Base-by-base conservation (phyloP, 106 monocot genomes). In the Phalaenopsis aphrodite region DNA sequence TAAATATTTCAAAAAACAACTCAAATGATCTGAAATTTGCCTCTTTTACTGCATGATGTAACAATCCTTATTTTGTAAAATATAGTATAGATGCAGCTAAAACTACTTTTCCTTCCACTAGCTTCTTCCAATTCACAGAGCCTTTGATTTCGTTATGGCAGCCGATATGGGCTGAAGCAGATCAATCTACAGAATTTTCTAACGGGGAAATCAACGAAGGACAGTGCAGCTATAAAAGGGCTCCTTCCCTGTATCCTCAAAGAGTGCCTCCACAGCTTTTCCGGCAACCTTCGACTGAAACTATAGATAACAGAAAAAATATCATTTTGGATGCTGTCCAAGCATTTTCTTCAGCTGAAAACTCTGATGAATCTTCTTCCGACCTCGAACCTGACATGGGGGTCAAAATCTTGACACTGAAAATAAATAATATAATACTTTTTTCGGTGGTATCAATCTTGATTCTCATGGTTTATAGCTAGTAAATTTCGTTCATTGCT, bases 101-200 rank as follows among this genome's bases (percentile, higher is more conserved):
- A 64, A 21, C 64, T 5, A 6, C 42, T 73, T 73, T 30, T 41
- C 42, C 42, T 41, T 73, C 39, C 3, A 75, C 46, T 47, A 18
- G 42, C 47, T 75, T 77, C 52, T 77, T 77, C 77, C 12, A 52
- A 52, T 24, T 55, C 36, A 43, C 47, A 76, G 46, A 74, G 42
- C 49, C 17, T 68, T 58, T 45, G 21, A 48, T 74, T 78, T 58
- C 30, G 72, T 41, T 65, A 68, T 79, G 43, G 49, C 72, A 90
- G 89, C 89, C 89, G 48, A 87, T 87, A 14, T 90, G 87, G 89
- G 30, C 23, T 16, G 89, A 79, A 77, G 82, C 17, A 7, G 86
- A 89, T 78, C 72, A 80, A 61, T 67, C 73, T 11, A 38, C 21
- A 36, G 75, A 87, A 37, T 78, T 76, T 19, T 81, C 77, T 52